phyloP scores from a whole-genome alignment of 768 basidiomycete species.

The Suillus subluteus region DNA sequence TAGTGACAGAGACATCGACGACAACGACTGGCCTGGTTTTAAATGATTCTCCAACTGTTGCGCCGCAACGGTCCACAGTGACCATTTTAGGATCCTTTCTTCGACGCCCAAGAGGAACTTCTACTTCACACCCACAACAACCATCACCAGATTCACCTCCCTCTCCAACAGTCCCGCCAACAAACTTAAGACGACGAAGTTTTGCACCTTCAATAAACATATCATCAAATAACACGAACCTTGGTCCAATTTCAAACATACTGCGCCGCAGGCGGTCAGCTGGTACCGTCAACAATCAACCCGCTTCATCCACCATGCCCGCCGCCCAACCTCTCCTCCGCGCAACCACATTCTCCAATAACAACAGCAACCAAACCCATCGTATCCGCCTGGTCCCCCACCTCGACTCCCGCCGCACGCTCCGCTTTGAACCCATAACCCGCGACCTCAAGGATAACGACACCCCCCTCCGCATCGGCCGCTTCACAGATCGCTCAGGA shows the following conservation, averaged over 20 bases:
- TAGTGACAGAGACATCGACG: not conserved
- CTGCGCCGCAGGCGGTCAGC: slow-evolving; percentile 66
- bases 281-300: slow-evolving; percentile 46
- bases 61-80: slow-evolving; percentile 32
- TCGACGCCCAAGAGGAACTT: slow-evolving; percentile 69
- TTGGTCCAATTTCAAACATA: slow-evolving; percentile 54
- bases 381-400: slow-evolving; percentile 96
- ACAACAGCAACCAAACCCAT: slow-evolving; percentile 45
- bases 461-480: slow-evolving; percentile 80
- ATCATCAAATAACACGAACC: slow-evolving; percentile 36
- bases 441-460: slow-evolving; percentile 80
- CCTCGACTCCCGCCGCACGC: slow-evolving; percentile 87
- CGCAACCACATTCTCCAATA: slow-evolving; percentile 17
- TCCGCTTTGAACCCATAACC: slow-evolving; percentile 91
- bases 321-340: slow-evolving; percentile 17
- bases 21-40: slow-evolving; percentile 8
- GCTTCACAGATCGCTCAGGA: slow-evolving; percentile 75
- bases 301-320: slow-evolving; percentile 15
- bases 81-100: slow-evolving; percentile 71
- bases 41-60: slow-evolving; percentile 36
- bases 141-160: slow-evolving; percentile 36
- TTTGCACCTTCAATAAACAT: slow-evolving; percentile 40
- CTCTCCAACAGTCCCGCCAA: slow-evolving; percentile 38
- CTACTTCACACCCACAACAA: slow-evolving; percentile 54
- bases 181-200: slow-evolving; percentile 39